phyloP scores from a whole-genome alignment of 208 protist genomes.

The Acanthamoeba healyi region DNA sequence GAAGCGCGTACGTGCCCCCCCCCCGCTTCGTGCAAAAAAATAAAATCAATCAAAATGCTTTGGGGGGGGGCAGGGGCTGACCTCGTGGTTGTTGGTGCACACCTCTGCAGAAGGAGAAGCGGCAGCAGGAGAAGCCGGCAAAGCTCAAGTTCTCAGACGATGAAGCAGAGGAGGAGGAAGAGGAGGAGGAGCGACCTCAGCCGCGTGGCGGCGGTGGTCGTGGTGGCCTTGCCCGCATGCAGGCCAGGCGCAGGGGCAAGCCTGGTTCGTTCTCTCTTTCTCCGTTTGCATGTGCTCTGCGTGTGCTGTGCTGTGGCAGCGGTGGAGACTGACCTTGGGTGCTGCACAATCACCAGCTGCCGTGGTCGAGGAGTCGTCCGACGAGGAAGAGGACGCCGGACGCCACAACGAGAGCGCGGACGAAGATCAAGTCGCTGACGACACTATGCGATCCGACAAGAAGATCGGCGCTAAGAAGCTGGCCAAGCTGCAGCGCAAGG shows the following conservation, averaged over 20 bases:
- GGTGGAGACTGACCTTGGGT: too few species aligned
- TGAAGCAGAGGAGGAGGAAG: neutral
- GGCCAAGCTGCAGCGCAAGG: neutral
- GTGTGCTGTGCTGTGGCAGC: too few species aligned
- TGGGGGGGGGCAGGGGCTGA: too few species aligned
- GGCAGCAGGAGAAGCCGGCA: neutral
- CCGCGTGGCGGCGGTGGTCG: neutral
- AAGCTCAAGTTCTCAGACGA: neutral
- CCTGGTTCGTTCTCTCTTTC: neutral
- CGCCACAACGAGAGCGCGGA: neutral
- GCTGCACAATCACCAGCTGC: neutral
- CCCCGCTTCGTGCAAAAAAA: neutral
- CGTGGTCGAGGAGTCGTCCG: neutral
- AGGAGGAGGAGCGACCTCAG: neutral
- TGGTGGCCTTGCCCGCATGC: neutral
- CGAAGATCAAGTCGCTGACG: neutral
- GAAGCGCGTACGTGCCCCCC: too few species aligned
- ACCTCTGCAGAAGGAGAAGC: neutral
- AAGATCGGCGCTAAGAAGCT: conserved; percentile 22
- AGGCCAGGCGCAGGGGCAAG: neutral
- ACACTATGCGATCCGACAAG: neutral
- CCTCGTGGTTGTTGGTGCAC: too few species aligned
- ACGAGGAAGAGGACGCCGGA: neutral
- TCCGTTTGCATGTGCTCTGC: too few species aligned
- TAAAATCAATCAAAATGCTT: too few species aligned